Base-by-base conservation (phyloP, 192 early-diverging fungal species). In the Backusella tarrabulga region DNA sequence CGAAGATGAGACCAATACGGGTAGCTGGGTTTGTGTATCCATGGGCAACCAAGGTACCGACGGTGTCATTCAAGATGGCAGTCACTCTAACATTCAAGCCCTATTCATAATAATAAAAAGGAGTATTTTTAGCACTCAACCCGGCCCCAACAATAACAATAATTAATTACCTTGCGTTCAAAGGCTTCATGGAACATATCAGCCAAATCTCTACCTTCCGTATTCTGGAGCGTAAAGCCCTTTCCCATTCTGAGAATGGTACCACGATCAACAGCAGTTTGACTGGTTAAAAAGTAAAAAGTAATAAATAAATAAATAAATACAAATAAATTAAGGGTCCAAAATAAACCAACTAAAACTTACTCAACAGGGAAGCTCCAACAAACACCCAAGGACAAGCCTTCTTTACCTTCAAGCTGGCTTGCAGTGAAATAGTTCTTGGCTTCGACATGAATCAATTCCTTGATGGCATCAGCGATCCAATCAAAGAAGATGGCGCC, bases 1-100 rank as follows among this genome's bases (percentile, higher is more conserved):
- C 97, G 34, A 95, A 87, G 79, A 99, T 98, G 56, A 97, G 89
- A 44, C 93, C 95, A 77, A 96, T 91, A 82, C 90, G 87, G 72
- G 94, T 92, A 38, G 88, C 87, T 32, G 92, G 93, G 54, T 95
- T 90, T 19, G 78, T 83, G 85, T 98, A 98, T 36, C 95, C 96
- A 77, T 97, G 90, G 11, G 95, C 91, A 36, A 98, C 87, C 46
- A 99, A 86, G 36, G 98, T 95, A 38, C 96, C 96, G 21, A 98
- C 97, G 14, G 96, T 97, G 81, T 99, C 98, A 87, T 98, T 99
- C 69, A 98, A 90, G 52, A 99, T 91, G 52, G 97, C 98, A 70
- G 88, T 89, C 40, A 98, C 92, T 66, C 85, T 79, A 34, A 95
- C 90, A 42, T 93, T 93, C 76, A 96, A 73, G 7, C 85, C 85